Percentiles rank a stretch among this genome's conserved stretches.
These are phyloP conservation scores for Cyclotella atomus DNA, from an alignment of 108 stramenopile species.

Conservation along the genomic window DNA sequence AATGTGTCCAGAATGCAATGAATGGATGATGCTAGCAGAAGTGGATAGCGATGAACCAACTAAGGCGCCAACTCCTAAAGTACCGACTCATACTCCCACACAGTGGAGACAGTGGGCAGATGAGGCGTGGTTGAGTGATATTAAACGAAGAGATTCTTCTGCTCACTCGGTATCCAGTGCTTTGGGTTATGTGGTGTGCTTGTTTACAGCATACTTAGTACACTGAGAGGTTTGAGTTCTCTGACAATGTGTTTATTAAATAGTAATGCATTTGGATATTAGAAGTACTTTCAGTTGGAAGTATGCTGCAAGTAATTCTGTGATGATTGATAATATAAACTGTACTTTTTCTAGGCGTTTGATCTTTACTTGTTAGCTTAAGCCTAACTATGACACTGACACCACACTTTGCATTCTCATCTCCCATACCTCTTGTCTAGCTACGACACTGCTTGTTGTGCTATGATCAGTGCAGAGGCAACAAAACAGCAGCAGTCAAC, in stretches of 20 bases:
- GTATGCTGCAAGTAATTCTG: too few species aligned
- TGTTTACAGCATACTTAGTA: background rate
- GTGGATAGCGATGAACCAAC: conserved; percentile 18
- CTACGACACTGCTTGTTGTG: too few species aligned
- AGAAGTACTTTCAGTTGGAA: too few species aligned
- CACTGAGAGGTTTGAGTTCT: background rate
- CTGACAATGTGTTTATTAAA: too few species aligned
- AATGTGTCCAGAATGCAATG: conserved; percentile 45
- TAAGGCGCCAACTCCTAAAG: conserved; percentile 13
- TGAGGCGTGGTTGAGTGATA: conserved; percentile 43
- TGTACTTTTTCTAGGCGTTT: too few species aligned
- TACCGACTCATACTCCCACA: conserved; percentile 20
- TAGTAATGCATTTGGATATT: too few species aligned
- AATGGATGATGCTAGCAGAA: conserved; percentile 18
- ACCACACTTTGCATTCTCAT: background rate
- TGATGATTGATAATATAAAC: too few species aligned
- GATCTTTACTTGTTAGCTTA: too few species aligned
- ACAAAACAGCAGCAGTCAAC: too few species aligned
- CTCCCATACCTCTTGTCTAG: too few species aligned
- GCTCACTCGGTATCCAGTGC: background rate
- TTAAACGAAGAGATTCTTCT: conserved; percentile 35
- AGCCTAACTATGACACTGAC: background rate
- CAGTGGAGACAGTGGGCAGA: conserved; percentile 13
- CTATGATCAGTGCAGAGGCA: too few species aligned
- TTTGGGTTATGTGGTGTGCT: background rate